Base-by-base conservation (phyloP, 2,329 filamentous ascomycete genomes). In the Geosmithia morbida region DNA sequence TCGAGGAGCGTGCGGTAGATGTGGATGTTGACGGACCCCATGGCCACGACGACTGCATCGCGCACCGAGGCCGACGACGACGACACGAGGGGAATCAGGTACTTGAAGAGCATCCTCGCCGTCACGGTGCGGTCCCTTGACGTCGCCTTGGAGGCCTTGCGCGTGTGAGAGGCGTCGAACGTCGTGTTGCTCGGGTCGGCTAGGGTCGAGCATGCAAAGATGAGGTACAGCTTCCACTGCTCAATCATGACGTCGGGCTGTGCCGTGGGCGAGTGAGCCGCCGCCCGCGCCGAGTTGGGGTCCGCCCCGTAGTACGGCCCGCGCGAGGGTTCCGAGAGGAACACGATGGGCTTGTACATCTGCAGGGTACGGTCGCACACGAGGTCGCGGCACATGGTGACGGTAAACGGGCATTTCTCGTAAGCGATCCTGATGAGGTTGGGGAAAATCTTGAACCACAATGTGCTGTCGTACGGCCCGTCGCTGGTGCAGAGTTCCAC, bases 361-460 rank as follows among this genome's bases (percentile, higher is more conserved):
- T 96, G 88, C 30, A 94, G 71, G 44, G 97, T 82, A 49, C 92
- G 80, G 53, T 90, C 88, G 64, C 90, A 97, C 42, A 98, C 85
- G 49, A 96, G 78, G 58, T 97, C 90, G 50, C 94, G 79, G 22
- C 87, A 88, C 44, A 97, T 78, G 0, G 87, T 89, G 33, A 97
- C 86, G 2, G 90, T 88, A 56, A 94, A 89, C 0, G 87, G 86
- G 56, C 90, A 98, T 50, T 84, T 84, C 54, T 96, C 87, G 57
- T 87, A 94, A 49, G 88, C 87, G 54, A 94, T 83, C 11, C 87
- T 80, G 48, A 98, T 85, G 30, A 98, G 74, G 57, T 96, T 97
- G 3, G 92, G 94, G 57, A 98, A 98, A 17, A 97, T 83, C 59
- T 97, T 98, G 66, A 92, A 94, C 92, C 92, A 98, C 13, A 98